Base-by-base conservation (phyloP, 108 stramenopile species). In the Cyclotella baltica region DNA sequence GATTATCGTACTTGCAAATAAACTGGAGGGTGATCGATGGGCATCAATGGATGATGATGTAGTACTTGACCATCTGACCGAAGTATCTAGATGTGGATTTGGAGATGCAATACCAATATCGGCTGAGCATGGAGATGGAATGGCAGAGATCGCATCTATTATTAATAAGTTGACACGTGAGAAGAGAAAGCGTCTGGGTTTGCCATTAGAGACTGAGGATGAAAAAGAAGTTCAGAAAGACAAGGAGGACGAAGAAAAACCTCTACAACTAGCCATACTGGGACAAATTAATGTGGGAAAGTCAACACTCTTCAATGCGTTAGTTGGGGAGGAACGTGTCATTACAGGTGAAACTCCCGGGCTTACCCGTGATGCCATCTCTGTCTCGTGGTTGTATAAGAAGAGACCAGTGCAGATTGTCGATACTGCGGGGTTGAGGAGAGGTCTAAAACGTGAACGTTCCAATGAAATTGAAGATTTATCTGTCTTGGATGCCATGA, bases 241-340 rank as follows among this genome's bases (percentile, higher is more conserved):
- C 34, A 38, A 35, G 19, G 63, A 61, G 59, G 16, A 36, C 61
- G 28, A 63, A 19, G 77, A 84, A 27, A 93, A 93, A 69, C 89
- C 92, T 18, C 52, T 95, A 46, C 92, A 91, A 77, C 81, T 97
- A 62, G 96, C 96, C 13, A 88, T 97, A 50, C 70, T 97, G 70
- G 96, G 96, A 16, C 84, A 92, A 22, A 93, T 90, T 56, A 97
- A 97, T 75, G 96, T 97, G 22, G 96, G 96, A 1, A 97, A 97
- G 67, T 90, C 83, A 8, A 97, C 94, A 27, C 63, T 97, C 18
- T 89, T 97, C 10, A 97, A 97, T 78, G 53, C 88, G 13, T 53
- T 97, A 6, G 70, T 97, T 29, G 58, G 89, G 47, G 81, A 89
- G 47, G 85, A 97, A 27, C 85, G 96, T 29, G 94, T 97, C 22